phyloP scores from a whole-genome alignment of 257 asterid genomes.

The Prunella vulgaris region DNA sequence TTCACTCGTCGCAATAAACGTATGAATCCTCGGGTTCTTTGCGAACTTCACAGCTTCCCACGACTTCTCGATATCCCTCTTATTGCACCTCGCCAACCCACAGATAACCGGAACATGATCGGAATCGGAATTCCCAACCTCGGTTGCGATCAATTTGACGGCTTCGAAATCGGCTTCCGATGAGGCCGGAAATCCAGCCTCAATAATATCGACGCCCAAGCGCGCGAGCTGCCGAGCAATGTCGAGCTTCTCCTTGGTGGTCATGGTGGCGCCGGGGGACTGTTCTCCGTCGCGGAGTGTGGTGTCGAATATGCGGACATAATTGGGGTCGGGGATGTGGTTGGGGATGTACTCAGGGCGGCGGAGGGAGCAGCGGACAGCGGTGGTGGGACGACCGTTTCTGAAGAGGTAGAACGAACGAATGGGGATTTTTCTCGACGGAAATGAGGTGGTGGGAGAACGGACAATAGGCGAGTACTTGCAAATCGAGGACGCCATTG shows the following conservation, averaged over 20 bases:
- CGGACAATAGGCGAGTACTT: constrained; percentile 19
- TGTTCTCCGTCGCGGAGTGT: constrained; percentile 98
- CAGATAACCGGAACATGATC: constrained; percentile 84
- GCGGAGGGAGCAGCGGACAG: constrained; percentile 50
- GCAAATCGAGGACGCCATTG: constrained; percentile 35
- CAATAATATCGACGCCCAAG: constrained; percentile 91
- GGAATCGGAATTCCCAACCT: constrained; percentile 52
- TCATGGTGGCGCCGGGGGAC: constrained; percentile 99
- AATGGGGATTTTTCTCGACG: not conserved
- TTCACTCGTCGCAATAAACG: constrained; percentile 95
- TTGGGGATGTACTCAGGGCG: constrained; percentile 70
- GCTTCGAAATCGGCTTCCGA: constrained; percentile 90
- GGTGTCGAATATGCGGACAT: constrained; percentile 88
- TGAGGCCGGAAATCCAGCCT: constrained; percentile 95
- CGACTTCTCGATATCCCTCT: constrained; percentile 80
- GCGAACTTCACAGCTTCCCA: constrained; percentile 97
- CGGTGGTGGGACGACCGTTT: constrained; percentile 26
- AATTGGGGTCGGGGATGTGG: constrained; percentile 76
- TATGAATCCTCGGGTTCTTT: constrained; percentile 83
- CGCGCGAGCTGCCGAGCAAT: constrained; percentile 81
- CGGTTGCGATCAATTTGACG: constrained; percentile 68
- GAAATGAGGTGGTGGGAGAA: not conserved
- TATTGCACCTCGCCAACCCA: constrained; percentile 87
- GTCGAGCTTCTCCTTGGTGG: constrained; percentile 82
- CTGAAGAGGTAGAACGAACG: constrained; percentile 16